Evolutionary conservation across 805 yeast species (phyloP), one percentile per base, ranked within the genome.

Genomic region (Lachancea waltii): DNA sequence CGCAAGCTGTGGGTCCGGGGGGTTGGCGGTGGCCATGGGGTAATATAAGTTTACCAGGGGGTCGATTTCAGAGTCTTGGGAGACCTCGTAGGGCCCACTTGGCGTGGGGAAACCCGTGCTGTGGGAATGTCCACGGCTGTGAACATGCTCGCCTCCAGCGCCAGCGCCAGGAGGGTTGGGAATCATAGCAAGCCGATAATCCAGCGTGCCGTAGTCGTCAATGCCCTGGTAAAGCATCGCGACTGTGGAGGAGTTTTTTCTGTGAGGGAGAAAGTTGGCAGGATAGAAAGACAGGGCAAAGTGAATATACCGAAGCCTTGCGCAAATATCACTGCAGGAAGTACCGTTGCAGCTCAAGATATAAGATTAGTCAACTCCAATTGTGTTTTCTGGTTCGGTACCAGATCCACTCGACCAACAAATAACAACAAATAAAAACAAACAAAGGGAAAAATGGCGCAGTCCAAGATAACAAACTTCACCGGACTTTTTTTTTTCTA

Each of bases 11-110:
- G 32, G 14, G 16, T n/a, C 4, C 2, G 9, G 30, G 13, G 35
- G 24, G 21, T 7, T 24, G 14, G 42, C 37, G n/a, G 42, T 38
- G 10, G 42, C 42, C 42, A 38, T 38, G 14, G 42, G 42, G 15
- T 38, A 38, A 30, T 38, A 22, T 15, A 38, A 18, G 20, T 29
- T 33, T 18, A 38, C 8, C 22, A 28, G 19, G n/a, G 42, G 33
- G 13, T 38, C 37, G 18, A 33, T 16, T n/a, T 23, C 31, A n/a
- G 23, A 18, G 17, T 9, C 25, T 4, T 23, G 30, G 15, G 26
- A 30, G 13, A 24, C 20, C 9, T 30, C 40, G 9, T 4, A 22
- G 20, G 31, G 11, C 8, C 4, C 11, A 14, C 22, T 31, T 3
- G 31, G 15, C 29, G 26, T 23, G 26, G 13, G 13, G 7, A 23